Percentiles rank a stretch among this genome's conserved stretches.
phyloP scores from a whole-genome alignment of 768 basidiomycete genomes.

The Gymnopilus junonius region DNA sequence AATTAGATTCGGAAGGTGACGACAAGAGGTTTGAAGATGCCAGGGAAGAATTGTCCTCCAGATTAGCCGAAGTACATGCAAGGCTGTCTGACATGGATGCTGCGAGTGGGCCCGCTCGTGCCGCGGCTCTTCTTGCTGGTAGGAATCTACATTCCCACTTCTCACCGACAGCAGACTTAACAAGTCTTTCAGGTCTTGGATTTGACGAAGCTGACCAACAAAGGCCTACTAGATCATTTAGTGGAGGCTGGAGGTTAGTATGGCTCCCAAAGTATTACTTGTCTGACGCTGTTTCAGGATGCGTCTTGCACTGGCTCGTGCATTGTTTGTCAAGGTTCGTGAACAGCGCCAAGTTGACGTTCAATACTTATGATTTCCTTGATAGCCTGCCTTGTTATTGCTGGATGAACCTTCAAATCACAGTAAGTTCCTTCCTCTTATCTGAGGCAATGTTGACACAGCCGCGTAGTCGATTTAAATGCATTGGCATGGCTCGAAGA shows the following conservation, averaged over 20 bases:
- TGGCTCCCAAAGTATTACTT: not conserved
- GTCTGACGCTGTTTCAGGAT: slow-evolving; percentile 56
- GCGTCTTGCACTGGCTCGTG: slow-evolving; percentile 94
- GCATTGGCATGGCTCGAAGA: slow-evolving; percentile 98
- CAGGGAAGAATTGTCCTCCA: slow-evolving; percentile 79
- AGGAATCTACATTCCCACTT: slow-evolving; percentile 1
- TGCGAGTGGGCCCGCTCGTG: slow-evolving; percentile 94
- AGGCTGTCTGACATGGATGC: slow-evolving; percentile 98
- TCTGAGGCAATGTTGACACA: not conserved
- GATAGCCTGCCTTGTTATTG: slow-evolving; percentile 72
- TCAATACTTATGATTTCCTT: slow-evolving; percentile 6
- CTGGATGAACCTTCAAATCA: slow-evolving; percentile 98
- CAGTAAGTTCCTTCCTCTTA: slow-evolving; percentile 52
- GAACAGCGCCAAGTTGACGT: not conserved
- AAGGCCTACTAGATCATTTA: slow-evolving; percentile 83
- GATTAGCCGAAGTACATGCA: slow-evolving; percentile 88
- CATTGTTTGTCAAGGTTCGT: slow-evolving; percentile 90
- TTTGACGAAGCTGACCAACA: slow-evolving; percentile 90
- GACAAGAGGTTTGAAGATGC: slow-evolving; percentile 84
- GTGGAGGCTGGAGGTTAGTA: slow-evolving; percentile 90
- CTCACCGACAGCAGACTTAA: not conserved
- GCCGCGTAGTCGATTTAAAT: slow-evolving; percentile 78
- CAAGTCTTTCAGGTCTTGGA: slow-evolving; percentile 67
- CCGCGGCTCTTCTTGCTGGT: slow-evolving; percentile 89
- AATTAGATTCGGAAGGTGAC: slow-evolving; percentile 74